Evolutionary conservation across 768 basidiomycete species (phyloP).

Genomic region (Suillus lakei): DNA sequence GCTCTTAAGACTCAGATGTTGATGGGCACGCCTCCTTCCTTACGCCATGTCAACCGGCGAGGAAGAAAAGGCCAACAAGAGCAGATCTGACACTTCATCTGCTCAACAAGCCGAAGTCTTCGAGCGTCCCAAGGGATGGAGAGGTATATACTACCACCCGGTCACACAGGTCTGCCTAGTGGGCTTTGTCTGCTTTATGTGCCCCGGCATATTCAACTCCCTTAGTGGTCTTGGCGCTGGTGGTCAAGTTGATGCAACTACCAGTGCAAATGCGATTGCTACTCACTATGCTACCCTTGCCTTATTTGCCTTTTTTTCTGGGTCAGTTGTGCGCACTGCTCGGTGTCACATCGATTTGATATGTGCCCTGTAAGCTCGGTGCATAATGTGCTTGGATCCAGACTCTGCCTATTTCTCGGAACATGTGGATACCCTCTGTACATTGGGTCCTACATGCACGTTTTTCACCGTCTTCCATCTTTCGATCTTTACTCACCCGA

Average conservation of each 20-base stretch:
- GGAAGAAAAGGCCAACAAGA: neutral
- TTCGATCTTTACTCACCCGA: constrained; percentile 17
- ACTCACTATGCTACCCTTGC: constrained; percentile 71
- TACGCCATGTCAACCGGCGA: neutral
- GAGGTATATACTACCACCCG: constrained; percentile 57
- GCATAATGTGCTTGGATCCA: constrained; percentile 82
- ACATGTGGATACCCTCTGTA: constrained; percentile 78
- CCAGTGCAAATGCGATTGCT: constrained; percentile 70
- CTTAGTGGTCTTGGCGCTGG: constrained; percentile 76
- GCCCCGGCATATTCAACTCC: constrained; percentile 69
- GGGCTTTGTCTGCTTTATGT: constrained; percentile 57
- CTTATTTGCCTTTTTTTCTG: constrained; percentile 67
- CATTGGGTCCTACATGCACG: constrained; percentile 74
- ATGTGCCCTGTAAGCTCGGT: constrained; percentile 59
- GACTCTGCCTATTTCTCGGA: constrained; percentile 74
- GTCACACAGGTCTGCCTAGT: constrained; percentile 57
- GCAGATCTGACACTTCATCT: neutral
- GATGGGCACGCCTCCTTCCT: neutral
- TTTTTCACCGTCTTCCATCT: constrained; percentile 12
- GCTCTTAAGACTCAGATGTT: neutral
- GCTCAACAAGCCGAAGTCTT: constrained; percentile 31
- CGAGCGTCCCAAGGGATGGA: constrained; percentile 51
- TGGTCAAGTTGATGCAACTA: constrained; percentile 66
- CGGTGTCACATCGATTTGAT: neutral
- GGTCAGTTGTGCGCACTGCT: constrained; percentile 44